A percentile compares a stretch with the other conserved stretches of the same genome.
Evolutionary conservation across 2,329 filamentous ascomycete species (phyloP).

Genomic region (Aspergillus versicolor): DNA sequence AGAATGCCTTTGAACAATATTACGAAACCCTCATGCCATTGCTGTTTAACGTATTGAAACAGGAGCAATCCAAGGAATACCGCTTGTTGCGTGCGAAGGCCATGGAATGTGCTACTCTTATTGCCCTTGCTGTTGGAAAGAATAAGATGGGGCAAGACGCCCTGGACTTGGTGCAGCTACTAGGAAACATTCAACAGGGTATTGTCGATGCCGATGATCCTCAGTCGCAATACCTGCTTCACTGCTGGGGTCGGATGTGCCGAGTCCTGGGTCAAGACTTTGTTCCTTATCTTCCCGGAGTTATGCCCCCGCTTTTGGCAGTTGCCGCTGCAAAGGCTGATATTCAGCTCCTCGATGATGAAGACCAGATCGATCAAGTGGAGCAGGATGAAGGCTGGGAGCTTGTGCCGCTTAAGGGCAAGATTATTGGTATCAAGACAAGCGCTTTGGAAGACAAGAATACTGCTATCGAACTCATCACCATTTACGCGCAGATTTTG

Average conservation of each 20-base stretch:
- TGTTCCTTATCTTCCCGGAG: slow-evolving; percentile 83
- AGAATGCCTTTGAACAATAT: slow-evolving; percentile 91
- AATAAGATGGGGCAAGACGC: slow-evolving; percentile 87
- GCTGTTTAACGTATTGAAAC: slow-evolving; percentile 81
- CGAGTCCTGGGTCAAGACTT: slow-evolving; percentile 88
- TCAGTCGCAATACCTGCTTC: slow-evolving; percentile 93
- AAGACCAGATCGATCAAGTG: slow-evolving; percentile 88
- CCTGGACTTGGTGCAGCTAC: slow-evolving; percentile 78
- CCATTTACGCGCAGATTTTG: slow-evolving; percentile 95
- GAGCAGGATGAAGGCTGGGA: slow-evolving; percentile 98
- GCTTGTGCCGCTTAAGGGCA: slow-evolving; percentile 91
- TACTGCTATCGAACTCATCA: slow-evolving; percentile 97
- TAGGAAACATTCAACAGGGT: slow-evolving; percentile 80
- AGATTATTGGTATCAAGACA: slow-evolving; percentile 97
- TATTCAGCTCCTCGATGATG: slow-evolving; percentile 91
- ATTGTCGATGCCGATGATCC: slow-evolving; percentile 92
- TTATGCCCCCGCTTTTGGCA: slow-evolving; percentile 91
- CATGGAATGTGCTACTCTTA: slow-evolving; percentile 98
- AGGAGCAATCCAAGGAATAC: slow-evolving; percentile 92
- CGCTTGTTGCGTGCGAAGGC: slow-evolving; percentile 90
- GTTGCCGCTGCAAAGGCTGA: slow-evolving; percentile 94
- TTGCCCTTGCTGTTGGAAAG: slow-evolving; percentile 88
- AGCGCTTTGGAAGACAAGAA: slow-evolving; percentile 98
- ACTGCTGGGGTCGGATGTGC: slow-evolving; percentile 99
- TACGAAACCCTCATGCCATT: slow-evolving; percentile 96